Percentiles rank a stretch among this genome's conserved stretches.
Conservation (phyloP, 306 rosid genomes). For the Castanea mollissima region DNA sequence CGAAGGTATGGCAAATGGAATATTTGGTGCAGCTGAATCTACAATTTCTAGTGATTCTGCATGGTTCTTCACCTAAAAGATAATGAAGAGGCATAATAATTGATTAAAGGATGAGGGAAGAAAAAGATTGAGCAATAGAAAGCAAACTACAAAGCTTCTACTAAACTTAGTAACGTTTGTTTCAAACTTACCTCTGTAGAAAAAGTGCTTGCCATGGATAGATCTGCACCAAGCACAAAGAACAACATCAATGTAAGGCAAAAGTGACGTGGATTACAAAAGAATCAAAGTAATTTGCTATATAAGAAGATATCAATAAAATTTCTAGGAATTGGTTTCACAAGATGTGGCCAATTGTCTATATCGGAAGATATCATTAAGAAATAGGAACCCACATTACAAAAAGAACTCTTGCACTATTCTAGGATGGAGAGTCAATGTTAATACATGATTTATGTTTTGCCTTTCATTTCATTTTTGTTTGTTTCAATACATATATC, state of each 20-base stretch:
- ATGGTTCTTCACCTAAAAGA: slow-evolving; percentile 51
- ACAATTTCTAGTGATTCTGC: slow-evolving; percentile 53
- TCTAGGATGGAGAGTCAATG: no score
- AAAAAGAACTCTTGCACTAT: no score
- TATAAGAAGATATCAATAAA: no score
- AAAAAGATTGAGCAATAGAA: slow-evolving; percentile 22
- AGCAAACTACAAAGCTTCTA: slow-evolving; percentile 10
- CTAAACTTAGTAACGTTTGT: slow-evolving; percentile 6
- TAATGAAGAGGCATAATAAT: slow-evolving; percentile 20
- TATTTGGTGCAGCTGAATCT: slow-evolving; percentile 48
- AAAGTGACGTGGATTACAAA: slow-evolving; percentile 6
- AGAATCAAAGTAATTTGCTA: not conserved
- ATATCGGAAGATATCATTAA: no score
- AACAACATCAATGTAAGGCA: slow-evolving; percentile 32
- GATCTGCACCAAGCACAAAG: slow-evolving; percentile 39
- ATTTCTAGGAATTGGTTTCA: no score
- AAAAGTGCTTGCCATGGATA: slow-evolving; percentile 49
- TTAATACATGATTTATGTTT: no score
- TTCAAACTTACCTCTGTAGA: slow-evolving; percentile 56
- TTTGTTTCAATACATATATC: no score
- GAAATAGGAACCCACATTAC: no score
- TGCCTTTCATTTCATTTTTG: no score
- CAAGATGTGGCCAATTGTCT: no score
- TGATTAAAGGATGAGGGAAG: not conserved
- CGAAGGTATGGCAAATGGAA: slow-evolving; percentile 58